These are phyloP conservation scores for Lepidium sativum DNA, from an alignment of 345 rosid genomes.

Conservation along the genomic window DNA sequence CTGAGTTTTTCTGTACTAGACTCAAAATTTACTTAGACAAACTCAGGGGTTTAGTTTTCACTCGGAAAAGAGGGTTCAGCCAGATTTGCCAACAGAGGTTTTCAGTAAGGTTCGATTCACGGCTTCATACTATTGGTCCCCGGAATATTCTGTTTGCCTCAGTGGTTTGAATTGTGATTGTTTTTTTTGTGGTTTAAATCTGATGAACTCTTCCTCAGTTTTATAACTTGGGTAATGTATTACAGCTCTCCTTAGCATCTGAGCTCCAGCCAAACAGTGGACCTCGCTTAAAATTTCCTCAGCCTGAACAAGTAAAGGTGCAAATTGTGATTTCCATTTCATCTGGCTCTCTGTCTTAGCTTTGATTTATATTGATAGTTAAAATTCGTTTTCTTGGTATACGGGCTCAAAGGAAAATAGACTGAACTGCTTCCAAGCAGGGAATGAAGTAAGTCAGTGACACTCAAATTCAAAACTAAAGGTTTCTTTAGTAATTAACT, in stretches of 20 bases:
- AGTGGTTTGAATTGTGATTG: background rate
- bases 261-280: conserved; percentile 48
- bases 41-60: conserved; percentile 62
- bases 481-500: background rate
- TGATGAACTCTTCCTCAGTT: background rate
- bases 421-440: conserved; percentile 46
- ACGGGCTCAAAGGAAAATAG: conserved; percentile 93
- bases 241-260: conserved; percentile 59
- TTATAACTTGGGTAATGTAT: background rate
- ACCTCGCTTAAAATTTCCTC: conserved; percentile 36
- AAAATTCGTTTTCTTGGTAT: conserved; percentile 26
- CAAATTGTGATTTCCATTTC: conserved; percentile 3
- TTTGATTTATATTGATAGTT: conserved; percentile 18
- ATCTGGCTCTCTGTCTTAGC: background rate
- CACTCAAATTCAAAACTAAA: too few relatives aligned
- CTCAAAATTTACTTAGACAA: background rate
- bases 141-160: background rate
- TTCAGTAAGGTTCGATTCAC: conserved; percentile 63
- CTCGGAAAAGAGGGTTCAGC: conserved; percentile 43
- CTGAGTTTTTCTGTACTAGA: background rate
- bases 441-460: conserved; percentile 44
- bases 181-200: background rate
- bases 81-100: conserved; percentile 62
- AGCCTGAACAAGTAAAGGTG: conserved; percentile 47
- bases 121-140: background rate